Base-by-base conservation (phyloP, 208 protist genomes). In the Acanthamoeba lenticulata region DNA sequence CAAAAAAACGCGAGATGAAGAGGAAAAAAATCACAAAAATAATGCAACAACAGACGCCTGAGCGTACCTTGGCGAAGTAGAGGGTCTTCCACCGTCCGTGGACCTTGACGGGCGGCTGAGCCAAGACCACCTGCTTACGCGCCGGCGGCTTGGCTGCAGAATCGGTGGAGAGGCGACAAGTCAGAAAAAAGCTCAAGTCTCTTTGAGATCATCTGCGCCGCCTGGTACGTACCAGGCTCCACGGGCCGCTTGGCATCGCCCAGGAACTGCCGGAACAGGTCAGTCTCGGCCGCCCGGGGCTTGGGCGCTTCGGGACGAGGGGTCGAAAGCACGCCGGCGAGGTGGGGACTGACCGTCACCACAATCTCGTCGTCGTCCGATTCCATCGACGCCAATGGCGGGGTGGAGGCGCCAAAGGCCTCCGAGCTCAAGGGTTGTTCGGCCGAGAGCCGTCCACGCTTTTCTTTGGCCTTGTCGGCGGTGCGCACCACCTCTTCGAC, bases 21-120 rank as follows among this genome's bases (percentile, higher is more conserved):
- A 19, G 45, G 55, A 62, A 62, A 17, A 62, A 17, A 62, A 62
- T 32, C 55, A 5, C 29, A 24, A 29, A 29, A 29, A 27, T 24
- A 24, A 62, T 9, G 29, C 36, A 36, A 29, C 29, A 32, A 67
- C 7, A n/a, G n/a, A n/a, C n/a, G n/a, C n/a, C n/a, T n/a, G n/a
- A n/a, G 60, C 60, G 27, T 79, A 79, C 69, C 69, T 79, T 79
- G 5, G 69, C 69, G 24, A 79, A 79, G 40, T 45, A 79, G 69
- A 79, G 32, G 38, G 5, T 40, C 69, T 79, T 79, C 69, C 69
- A 79, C 4, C 69, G 69, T 17, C 69, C 69, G 32, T 79, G 69
- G 32, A 79, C 24, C 38, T 79, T 79, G 69, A 79, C n/a, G 6
- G 69, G 69, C 13, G 69, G 69, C 69, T 27, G 27, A 21, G 40